A percentile compares a stretch with the other conserved stretches of the same genome.
Conservation (phyloP, 2,329 filamentous ascomycete genomes). For the Scedosporium apiospermum region DNA sequence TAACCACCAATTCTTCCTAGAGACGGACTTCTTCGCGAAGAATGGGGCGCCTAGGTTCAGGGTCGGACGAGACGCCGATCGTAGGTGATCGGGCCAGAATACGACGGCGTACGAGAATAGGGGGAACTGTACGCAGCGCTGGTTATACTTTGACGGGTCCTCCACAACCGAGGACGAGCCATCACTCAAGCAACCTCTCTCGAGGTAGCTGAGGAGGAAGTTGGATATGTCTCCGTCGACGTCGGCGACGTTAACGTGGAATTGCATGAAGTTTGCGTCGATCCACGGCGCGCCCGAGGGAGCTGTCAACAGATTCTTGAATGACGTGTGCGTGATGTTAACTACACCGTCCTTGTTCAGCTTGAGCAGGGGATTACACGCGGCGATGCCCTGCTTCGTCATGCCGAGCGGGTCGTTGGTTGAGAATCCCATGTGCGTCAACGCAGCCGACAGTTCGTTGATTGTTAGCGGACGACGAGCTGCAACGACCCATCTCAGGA, state of each 20-base stretch:
- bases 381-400: neutral
- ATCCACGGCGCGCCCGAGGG: neutral
- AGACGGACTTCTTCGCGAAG: neutral
- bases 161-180: neutral
- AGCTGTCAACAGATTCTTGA: neutral
- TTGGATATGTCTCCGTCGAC: neutral
- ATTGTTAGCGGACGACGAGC: neutral
- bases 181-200: neutral
- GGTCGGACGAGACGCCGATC: neutral
- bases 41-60: neutral
- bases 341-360: neutral
- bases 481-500: neutral
- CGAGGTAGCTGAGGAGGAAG: neutral
- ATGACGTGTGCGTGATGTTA: neutral
- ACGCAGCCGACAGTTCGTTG: neutral
- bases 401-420: neutral
- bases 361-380: neutral
- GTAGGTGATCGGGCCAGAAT: neutral
- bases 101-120: neutral
- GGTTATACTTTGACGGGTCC: neutral
- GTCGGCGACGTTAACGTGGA: neutral
- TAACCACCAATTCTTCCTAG: slow-evolving; percentile 1
- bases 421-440: neutral
- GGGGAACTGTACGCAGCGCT: neutral
- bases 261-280: neutral